Evolutionary conservation across 2,329 filamentous ascomycete genomes (phyloP).

Genomic region (Cadophora sp.): DNA sequence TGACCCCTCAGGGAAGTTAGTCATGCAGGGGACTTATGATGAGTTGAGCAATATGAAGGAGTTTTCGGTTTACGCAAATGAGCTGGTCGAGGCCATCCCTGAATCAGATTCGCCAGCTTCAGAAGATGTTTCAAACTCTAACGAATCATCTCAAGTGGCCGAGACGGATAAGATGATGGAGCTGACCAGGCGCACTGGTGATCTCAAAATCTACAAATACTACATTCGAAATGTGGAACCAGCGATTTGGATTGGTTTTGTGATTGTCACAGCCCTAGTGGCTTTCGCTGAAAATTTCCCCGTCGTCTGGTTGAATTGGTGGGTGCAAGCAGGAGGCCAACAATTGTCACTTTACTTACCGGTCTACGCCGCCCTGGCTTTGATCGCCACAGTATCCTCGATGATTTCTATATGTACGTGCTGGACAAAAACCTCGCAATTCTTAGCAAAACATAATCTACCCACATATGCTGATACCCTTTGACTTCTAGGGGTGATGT

Average conservation of each 20-base stretch:
- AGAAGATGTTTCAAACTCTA: background rate
- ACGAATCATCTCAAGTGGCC: background rate
- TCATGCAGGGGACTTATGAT: background rate
- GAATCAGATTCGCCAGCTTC: background rate
- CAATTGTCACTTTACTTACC: background rate
- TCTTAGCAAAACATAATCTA: background rate
- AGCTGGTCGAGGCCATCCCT: background rate
- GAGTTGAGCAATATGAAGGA: background rate
- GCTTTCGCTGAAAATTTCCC: background rate
- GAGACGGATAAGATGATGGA: background rate
- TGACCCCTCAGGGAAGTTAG: background rate
- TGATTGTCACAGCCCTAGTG: background rate
- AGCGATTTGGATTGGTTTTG: background rate
- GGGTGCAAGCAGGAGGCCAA: background rate
- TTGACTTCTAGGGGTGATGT: background rate
- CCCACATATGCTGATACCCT: background rate
- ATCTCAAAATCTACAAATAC: background rate
- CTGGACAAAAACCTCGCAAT: background rate
- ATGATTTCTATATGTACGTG: background rate
- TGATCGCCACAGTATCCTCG: background rate
- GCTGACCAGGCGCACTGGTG: background rate
- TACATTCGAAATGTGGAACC: background rate
- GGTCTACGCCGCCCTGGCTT: background rate
- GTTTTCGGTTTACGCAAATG: background rate
- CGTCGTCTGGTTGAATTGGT: background rate